phyloP scores from a whole-genome alignment of 805 yeast genomes.

The Saccharomyces paradoxus region DNA sequence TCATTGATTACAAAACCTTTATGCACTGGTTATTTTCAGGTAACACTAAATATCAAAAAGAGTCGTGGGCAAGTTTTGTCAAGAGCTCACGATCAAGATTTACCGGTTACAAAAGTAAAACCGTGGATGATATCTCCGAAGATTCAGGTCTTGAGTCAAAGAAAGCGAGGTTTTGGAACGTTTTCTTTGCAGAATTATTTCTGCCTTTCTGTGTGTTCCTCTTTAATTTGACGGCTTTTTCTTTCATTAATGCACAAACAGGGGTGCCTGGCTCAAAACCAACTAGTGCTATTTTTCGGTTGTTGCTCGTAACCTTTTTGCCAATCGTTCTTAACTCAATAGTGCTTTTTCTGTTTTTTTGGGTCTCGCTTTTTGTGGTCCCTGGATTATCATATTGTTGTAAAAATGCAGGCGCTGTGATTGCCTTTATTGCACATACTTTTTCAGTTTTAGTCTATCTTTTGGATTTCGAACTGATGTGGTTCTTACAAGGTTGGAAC shows the following conservation, averaged over 20 bases:
- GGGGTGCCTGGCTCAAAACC: conserved; percentile 53
- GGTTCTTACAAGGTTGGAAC: conserved; percentile 63
- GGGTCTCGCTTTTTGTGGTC: conserved; percentile 41
- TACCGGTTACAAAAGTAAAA: conserved; percentile 81
- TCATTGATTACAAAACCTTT: conserved; percentile 55
- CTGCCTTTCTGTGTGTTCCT: conserved; percentile 65
- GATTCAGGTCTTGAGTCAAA: conserved; percentile 54
- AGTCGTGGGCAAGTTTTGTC: conserved; percentile 75
- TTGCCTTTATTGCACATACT: conserved; percentile 52
- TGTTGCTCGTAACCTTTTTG: conserved; percentile 42
- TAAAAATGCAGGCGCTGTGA: conserved; percentile 38
- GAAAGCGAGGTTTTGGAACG: conserved; percentile 70
- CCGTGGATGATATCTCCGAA: conserved; percentile 60
- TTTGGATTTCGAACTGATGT: conserved; percentile 51
- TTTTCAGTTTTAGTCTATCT: conserved; percentile 46
- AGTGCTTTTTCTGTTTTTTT: conserved; percentile 31
- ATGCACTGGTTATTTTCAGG: conserved; percentile 79
- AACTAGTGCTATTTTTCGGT: conserved; percentile 53
- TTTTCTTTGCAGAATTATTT: conserved; percentile 71
- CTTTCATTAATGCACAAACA: conserved; percentile 78
- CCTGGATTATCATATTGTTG: conserved; percentile 40
- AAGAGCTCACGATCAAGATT: conserved; percentile 76
- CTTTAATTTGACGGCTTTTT: conserved; percentile 61
- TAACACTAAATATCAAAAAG: conserved; percentile 52
- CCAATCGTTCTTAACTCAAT: conserved; percentile 40